These are phyloP conservation scores for Flaveria trinervia DNA, from an alignment of 129 eudicot species.

Conservation along the genomic window DNA sequence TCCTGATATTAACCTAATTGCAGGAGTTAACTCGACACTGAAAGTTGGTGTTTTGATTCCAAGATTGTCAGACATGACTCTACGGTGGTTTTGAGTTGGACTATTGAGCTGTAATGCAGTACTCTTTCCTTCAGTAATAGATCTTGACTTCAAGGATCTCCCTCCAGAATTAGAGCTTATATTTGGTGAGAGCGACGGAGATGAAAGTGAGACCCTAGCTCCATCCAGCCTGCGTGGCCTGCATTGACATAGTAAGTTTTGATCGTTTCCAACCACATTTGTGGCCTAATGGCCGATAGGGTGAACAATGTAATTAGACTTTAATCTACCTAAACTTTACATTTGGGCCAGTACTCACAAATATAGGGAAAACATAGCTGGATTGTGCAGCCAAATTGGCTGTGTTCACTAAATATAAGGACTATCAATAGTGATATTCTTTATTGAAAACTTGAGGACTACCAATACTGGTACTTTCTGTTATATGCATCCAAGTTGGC, in stretches of 20 bases:
- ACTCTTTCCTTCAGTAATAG: slow-evolving; percentile 42
- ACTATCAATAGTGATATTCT: background rate
- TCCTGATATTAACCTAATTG: slow-evolving; percentile 33
- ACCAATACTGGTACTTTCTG: background rate
- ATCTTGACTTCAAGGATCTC: slow-evolving; percentile 44
- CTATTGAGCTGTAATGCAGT: slow-evolving; percentile 16
- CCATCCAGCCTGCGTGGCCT: slow-evolving; percentile 51
- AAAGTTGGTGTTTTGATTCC: slow-evolving; percentile 25
- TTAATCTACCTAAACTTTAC: background rate
- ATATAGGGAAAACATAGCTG: background rate
- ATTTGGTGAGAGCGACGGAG: slow-evolving; percentile 39
- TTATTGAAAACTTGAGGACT: background rate
- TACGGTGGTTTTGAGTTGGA: slow-evolving; percentile 33
- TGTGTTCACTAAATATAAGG: background rate
- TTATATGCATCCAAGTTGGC: background rate
- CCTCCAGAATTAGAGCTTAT: slow-evolving; percentile 42
- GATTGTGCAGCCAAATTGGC: background rate
- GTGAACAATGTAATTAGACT: background rate
- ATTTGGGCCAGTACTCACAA: background rate
- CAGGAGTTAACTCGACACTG: slow-evolving; percentile 34
- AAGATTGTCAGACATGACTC: slow-evolving; percentile 49
- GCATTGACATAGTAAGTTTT: slow-evolving; percentile 19
- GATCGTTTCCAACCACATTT: slow-evolving; percentile 4
- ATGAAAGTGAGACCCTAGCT: slow-evolving; percentile 28
- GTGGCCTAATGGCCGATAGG: background rate